Base-by-base conservation (phyloP, 192 early-diverging fungal species). In the Obelidium mucronatum region DNA sequence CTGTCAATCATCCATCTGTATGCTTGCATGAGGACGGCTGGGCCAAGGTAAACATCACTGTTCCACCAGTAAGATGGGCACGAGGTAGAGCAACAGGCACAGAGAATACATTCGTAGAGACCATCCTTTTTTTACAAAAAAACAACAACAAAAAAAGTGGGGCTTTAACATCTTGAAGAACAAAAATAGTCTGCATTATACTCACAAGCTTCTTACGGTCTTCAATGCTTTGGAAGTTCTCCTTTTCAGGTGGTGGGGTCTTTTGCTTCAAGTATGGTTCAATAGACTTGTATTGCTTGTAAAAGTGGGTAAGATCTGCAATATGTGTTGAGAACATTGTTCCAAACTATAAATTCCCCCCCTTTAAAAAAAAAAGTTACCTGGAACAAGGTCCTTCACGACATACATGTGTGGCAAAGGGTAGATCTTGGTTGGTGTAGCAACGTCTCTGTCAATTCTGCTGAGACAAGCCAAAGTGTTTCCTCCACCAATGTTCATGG, bases 1-100 rank as follows among this genome's bases (percentile, higher is more conserved):
- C 92, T 93, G 84, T 98, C 97, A 68, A 91, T 90, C 93, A 98
- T 98, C 97, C 97, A 98, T 80, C 97, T 94, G 88, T 98, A 98
- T 60, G 95, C 94, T 88, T 97, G 95, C 89, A 98, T 92, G 63
- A 98, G 88, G 22, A 98, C 93, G 40, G 97, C 94, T 24, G 97
- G 97, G 61, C 97, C 97, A 30, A 98, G 89, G 82, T 98, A 98
- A 44, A 80, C 81, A 73, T 87, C 86, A 44, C 61, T 87, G 89
- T 97, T 97, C 95, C 96, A 98, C 95, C 95, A 98, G 89, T 98
- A 96, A 75, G 90, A 92, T 34, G 94, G 94, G 87, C 96, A 98
- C 24, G 94, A 92, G 33, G 96, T 98, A 3, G 95, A 97, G 84
- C 96, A 98, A 87, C 96, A 98, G 44, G 95, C 95, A 82, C 96